Evolutionary conservation across 148 eudicot genomes (phyloP).

Genomic region (Gaultheria prostrata): DNA sequence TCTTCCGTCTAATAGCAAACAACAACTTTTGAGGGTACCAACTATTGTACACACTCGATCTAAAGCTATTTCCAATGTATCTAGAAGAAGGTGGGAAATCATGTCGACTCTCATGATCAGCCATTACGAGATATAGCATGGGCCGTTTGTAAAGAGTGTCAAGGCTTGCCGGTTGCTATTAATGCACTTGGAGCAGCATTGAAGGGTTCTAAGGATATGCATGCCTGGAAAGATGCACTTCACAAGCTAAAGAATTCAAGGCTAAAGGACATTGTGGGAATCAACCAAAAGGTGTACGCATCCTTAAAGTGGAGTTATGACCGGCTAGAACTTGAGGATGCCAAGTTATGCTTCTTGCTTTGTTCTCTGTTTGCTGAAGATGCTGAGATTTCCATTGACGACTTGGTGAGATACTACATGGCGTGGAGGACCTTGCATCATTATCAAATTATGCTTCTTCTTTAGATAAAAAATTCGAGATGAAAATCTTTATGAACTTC

Average conservation of each 20-base stretch:
- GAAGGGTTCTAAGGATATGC: neutral
- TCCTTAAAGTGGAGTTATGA: slow-evolving; percentile 15
- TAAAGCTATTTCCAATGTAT: neutral
- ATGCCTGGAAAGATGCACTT: slow-evolving; percentile 12
- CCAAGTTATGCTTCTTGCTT: slow-evolving; percentile 10
- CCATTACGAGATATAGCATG: neutral
- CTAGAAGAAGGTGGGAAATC: neutral
- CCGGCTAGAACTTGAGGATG: neutral
- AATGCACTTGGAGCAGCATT: slow-evolving; percentile 9
- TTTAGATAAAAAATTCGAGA: neutral
- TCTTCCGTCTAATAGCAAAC: neutral
- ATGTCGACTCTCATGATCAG: neutral
- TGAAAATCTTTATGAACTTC: neutral
- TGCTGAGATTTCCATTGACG: neutral
- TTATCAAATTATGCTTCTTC: neutral
- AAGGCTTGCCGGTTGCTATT: slow-evolving; percentile 20
- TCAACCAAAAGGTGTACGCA: neutral
- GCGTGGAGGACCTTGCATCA: neutral
- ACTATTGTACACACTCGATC: neutral
- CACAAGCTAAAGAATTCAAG: neutral
- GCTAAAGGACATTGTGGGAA: neutral
- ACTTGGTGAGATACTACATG: neutral
- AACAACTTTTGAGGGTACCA: neutral
- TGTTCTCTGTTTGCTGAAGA: slow-evolving; percentile 18
- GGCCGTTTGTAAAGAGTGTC: slow-evolving; percentile 15